phyloP scores from a whole-genome alignment of 495 filamentous ascomycete genomes.

The Aspergillus haitiensis region DNA sequence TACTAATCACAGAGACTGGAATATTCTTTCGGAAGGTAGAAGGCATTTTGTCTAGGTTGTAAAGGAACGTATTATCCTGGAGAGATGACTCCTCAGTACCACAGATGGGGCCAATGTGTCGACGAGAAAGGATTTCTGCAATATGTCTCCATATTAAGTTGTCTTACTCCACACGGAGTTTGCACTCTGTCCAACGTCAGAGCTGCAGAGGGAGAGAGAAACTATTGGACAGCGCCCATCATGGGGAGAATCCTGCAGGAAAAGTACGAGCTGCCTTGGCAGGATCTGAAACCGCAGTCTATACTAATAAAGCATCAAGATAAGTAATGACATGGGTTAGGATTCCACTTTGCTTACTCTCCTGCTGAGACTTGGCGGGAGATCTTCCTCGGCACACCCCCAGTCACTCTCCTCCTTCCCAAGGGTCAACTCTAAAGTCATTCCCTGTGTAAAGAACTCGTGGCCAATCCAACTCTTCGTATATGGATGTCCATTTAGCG shows the following conservation, averaged over 20 bases:
- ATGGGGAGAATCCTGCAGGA: background rate
- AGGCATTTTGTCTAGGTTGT: too few relatives aligned
- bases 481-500: slow-evolving; percentile 61
- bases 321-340: too few relatives aligned
- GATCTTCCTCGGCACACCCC: slow-evolving; percentile 62
- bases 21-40: too few relatives aligned
- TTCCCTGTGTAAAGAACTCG: slow-evolving; percentile 70
- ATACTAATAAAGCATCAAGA: background rate
- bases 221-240: background rate
- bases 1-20: too few relatives aligned
- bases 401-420: slow-evolving; percentile 64
- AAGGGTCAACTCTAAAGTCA: slow-evolving; percentile 64
- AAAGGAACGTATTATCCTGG: too few relatives aligned
- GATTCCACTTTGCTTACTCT: background rate
- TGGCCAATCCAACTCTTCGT: slow-evolving; percentile 72
- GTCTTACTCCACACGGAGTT: background rate
- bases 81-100: too few relatives aligned
- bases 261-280: slow-evolving; percentile 5
- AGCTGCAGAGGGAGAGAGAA: background rate
- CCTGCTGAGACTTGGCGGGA: slow-evolving; percentile 50
- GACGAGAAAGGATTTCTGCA: background rate
- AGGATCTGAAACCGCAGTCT: slow-evolving; percentile 37
- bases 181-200: background rate
- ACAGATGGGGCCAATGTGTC: background rate
- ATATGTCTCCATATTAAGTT: background rate